A percentile compares a stretch with the other conserved stretches of the same genome.
Conservation (phyloP, 345 rosid genomes). For the Eucalyptus curtisii region DNA sequence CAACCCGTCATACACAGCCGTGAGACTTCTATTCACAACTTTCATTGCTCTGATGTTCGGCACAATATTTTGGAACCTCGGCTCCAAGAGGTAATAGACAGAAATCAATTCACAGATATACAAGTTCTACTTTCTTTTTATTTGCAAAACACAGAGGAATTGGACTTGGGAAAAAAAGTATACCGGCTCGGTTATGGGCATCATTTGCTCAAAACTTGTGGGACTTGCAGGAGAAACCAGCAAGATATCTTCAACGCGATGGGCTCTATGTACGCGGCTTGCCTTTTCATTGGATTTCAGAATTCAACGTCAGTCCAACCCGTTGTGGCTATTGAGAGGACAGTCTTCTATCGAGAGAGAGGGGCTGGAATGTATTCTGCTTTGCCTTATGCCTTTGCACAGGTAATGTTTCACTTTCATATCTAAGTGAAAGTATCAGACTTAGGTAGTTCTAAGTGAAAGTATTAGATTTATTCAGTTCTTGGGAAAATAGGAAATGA, state of each 20-base stretch:
- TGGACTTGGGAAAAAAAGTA: not conserved
- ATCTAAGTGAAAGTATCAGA: not conserved
- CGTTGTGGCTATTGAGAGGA: constrained; percentile 55
- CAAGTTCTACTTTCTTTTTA: not conserved
- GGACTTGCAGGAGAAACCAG: constrained; percentile 10
- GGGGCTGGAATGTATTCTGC: constrained; percentile 78
- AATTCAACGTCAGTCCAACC: constrained; percentile 43
- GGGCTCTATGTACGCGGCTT: constrained; percentile 59
- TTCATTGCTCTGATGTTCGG: constrained; percentile 55
- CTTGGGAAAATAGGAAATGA: not conserved
- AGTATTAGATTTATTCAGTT: not conserved
- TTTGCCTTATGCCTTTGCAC: constrained; percentile 60
- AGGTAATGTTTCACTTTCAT: constrained; percentile 13
- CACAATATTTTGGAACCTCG: constrained; percentile 58
- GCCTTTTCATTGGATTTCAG: constrained; percentile 49
- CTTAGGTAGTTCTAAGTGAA: not conserved
- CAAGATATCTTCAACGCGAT: constrained; percentile 53
- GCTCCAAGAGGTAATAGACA: constrained; percentile 29
- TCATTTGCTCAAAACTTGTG: not conserved
- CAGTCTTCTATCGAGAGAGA: constrained; percentile 62
- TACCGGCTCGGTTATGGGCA: not conserved
- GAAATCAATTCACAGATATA: not conserved
- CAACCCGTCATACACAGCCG: constrained; percentile 47
- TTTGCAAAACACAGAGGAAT: not conserved
- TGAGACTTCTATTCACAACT: constrained; percentile 39